Conservation (phyloP, 2,329 filamentous ascomycete species). For the Metarhizium album region DNA sequence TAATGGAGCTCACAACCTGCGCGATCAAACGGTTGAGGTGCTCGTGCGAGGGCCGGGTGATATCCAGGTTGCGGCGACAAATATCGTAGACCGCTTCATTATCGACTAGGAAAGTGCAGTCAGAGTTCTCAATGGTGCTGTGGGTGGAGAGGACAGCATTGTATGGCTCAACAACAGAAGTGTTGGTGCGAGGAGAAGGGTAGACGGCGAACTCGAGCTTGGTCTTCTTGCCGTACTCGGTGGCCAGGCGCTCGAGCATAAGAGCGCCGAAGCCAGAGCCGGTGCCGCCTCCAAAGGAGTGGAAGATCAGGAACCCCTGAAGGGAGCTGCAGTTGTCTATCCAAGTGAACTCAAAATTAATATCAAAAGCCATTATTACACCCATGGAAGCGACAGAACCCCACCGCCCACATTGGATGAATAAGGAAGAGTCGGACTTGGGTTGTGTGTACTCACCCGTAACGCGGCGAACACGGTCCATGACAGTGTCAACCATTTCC, state of each 20-base stretch:
- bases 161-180: slow-evolving; percentile 63
- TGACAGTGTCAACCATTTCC: slow-evolving; percentile 62
- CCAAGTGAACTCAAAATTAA: slow-evolving; percentile 10
- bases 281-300: slow-evolving; percentile 64
- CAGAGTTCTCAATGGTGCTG: slow-evolving; percentile 68
- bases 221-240: slow-evolving; percentile 66
- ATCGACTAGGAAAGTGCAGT: slow-evolving; percentile 68
- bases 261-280: slow-evolving; percentile 64
- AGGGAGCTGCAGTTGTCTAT: slow-evolving; percentile 62
- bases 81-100: slow-evolving; percentile 70
- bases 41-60: slow-evolving; percentile 58
- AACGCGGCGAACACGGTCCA: slow-evolving; percentile 59
- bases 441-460: slow-evolving; percentile 38
- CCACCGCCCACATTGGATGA: neutral
- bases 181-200: slow-evolving; percentile 58
- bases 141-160: slow-evolving; percentile 64
- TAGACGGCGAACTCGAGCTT: slow-evolving; percentile 68
- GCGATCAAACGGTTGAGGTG: slow-evolving; percentile 64
- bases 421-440: neutral
- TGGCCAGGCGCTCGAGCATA: slow-evolving; percentile 60
- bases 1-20: slow-evolving; percentile 66
- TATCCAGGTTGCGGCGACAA: slow-evolving; percentile 61
- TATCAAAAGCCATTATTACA: neutral
- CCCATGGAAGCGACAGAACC: neutral
- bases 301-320: slow-evolving; percentile 65